Base-by-base conservation (phyloP, 805 yeast genomes). In the Torulaspora gathmanii region DNA sequence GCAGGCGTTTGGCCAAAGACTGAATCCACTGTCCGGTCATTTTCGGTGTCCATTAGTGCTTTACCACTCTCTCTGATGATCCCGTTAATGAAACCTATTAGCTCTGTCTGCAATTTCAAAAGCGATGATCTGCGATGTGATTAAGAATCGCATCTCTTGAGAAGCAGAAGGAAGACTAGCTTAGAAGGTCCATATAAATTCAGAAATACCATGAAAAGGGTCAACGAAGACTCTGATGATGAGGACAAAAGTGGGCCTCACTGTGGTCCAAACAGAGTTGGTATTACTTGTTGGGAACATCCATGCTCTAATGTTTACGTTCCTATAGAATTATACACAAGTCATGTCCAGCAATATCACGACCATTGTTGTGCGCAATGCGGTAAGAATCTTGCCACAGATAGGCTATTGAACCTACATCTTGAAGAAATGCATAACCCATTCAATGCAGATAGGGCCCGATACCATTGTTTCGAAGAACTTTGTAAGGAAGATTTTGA, bases 381-480 rank as follows among this genome's bases (percentile, higher is more conserved):
- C 50, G 48, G 53, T 8, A 61, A 54, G 33, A 62, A 57, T 47
- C 73, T 78, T 45, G 80, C 81, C 0, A 65, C 69, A n/a, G 63
- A 67, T 9, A 54, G 47, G 31, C 51, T 73, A 6, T 60, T 79
- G 16, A 67, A 70, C 4, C 52, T 79, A 12, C 85, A 79, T 51
- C 68, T 78, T 1, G 66, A 69, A 20, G 84, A 79, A 50, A 63
- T 65, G 45, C 84, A 80, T 52, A 74, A 77, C 54, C 77, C 82
- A 2, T 71, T 78, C 35, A 53, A 61, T 4, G 49, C 50, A 2
- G 54, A 60, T 37, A 55, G 60, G 37, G 26, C 16, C 4, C 20
- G n/a, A 8, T 73, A 69, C 22, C 51, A 60, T 9, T 79, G 85
- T 47, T 71, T 77, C 35, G 68, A 63, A 5, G 51, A 53, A 12